These are phyloP conservation scores for Knufia fluminis DNA, from an alignment of 2,329 filamentous ascomycete species.

Conservation along the genomic window DNA sequence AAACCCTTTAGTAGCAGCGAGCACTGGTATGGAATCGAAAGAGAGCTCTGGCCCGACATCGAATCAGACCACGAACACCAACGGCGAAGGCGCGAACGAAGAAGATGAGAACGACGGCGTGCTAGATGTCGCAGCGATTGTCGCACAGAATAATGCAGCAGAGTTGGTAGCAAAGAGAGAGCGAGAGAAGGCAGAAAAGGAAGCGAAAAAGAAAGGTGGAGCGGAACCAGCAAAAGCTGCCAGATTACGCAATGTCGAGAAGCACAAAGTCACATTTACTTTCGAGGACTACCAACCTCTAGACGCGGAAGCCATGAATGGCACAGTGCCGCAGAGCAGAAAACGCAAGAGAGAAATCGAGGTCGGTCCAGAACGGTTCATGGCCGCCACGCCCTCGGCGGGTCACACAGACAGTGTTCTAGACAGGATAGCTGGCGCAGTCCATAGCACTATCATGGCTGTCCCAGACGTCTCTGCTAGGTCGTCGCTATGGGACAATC, in stretches of 20 bases:
- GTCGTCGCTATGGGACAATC: constrained; percentile 78
- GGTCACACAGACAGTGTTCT: constrained; percentile 55
- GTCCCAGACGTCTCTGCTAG: constrained; percentile 80
- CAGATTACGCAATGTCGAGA: constrained; percentile 50
- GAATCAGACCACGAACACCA: constrained; percentile 47
- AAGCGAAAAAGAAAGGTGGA: constrained; percentile 43
- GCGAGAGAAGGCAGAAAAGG: constrained; percentile 52
- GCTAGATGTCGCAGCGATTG: constrained; percentile 56
- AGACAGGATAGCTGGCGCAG: constrained; percentile 71
- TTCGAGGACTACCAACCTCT: constrained; percentile 52
- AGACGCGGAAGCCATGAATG: constrained; percentile 39
- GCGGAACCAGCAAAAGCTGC: constrained; percentile 40
- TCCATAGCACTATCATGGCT: constrained; percentile 73
- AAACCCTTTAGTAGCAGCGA: constrained; percentile 50
- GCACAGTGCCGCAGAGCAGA: constrained; percentile 40
- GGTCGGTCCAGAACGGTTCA: constrained; percentile 53
- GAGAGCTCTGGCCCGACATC: constrained; percentile 39
- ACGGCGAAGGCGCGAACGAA: constrained; percentile 40
- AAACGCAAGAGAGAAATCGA: constrained; percentile 47
- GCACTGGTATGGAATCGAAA: constrained; percentile 43
- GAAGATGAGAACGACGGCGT: constrained; percentile 49
- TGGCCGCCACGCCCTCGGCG: constrained; percentile 40
- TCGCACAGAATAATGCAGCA: constrained; percentile 52
- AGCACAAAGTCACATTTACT: constrained; percentile 50
- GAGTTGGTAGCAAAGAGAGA: constrained; percentile 56